A percentile compares a stretch with the other conserved stretches of the same genome.
These are phyloP conservation scores for Chaetomiaceae sp. DNA, from an alignment of 2,329 filamentous ascomycete species.

Conservation along the genomic window DNA sequence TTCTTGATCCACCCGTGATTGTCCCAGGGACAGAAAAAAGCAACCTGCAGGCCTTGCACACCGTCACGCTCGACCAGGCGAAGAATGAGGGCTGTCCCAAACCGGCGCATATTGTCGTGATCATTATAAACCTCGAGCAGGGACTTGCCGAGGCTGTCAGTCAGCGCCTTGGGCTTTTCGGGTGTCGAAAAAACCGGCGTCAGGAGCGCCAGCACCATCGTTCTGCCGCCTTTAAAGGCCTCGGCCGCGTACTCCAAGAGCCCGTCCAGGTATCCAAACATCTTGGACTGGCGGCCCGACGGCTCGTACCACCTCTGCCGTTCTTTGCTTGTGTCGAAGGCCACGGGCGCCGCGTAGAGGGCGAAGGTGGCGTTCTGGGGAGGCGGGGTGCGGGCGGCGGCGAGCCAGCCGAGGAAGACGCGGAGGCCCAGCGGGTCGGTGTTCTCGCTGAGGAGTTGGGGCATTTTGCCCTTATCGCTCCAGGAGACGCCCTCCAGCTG, in stretches of 20 bases:
- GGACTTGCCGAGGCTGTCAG: not conserved
- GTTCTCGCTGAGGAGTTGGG: not conserved
- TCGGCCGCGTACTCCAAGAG: constrained; percentile 6
- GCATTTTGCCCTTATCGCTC: not conserved
- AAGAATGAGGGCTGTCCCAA: not conserved
- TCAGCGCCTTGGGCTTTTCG: not conserved
- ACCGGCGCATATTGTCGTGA: not conserved
- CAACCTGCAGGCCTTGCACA: not conserved
- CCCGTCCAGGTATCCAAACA: not conserved
- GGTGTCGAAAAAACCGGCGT: not conserved
- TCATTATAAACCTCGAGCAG: not conserved
- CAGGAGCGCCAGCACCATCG: not conserved
- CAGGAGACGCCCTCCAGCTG: not conserved
- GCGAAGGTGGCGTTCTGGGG: not conserved
- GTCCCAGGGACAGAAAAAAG: constrained; percentile 2
- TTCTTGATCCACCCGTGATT: not conserved
- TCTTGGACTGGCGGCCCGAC: not conserved
- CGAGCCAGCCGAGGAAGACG: constrained; percentile 3
- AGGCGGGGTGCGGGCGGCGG: not conserved
- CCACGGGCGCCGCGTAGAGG: not conserved
- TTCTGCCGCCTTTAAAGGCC: not conserved
- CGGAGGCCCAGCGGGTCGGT: not conserved
- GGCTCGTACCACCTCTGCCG: not conserved
- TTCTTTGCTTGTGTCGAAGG: not conserved
- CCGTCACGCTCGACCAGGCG: not conserved